A percentile compares a stretch with the other conserved stretches of the same genome.
phyloP scores from a whole-genome alignment of 2,329 filamentous ascomycete species.

The Xylaria sp. region DNA sequence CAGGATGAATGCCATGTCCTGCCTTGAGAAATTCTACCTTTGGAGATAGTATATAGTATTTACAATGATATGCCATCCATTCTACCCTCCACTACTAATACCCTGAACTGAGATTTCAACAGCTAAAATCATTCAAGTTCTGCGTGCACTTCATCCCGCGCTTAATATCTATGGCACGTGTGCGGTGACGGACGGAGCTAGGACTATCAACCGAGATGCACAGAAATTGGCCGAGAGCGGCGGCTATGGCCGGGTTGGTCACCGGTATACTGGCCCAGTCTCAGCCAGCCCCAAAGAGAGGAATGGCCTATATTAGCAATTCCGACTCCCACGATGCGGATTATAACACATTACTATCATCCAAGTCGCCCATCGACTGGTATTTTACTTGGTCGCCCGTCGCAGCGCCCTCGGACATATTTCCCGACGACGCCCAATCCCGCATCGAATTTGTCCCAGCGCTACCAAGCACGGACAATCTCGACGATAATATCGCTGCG shows the following conservation, averaged over 20 bases:
- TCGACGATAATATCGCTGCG: conserved; percentile 43
- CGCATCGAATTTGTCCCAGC: conserved; percentile 53
- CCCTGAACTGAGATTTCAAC: background rate
- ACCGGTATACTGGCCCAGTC: conserved; percentile 11
- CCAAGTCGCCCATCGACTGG: conserved; percentile 54
- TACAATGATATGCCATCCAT: background rate
- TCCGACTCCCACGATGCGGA: conserved; percentile 45
- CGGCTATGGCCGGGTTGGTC: conserved; percentile 1
- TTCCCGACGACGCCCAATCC: conserved; percentile 41
- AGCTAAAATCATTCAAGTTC: background rate
- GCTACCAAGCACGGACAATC: conserved; percentile 53
- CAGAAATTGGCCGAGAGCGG: background rate
- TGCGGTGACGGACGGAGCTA: background rate
- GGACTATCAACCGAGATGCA: background rate
- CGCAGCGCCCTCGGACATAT: conserved; percentile 41
- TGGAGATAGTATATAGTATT: background rate
- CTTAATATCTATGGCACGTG: background rate
- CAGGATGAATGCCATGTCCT: background rate
- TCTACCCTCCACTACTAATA: background rate
- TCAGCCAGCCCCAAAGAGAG: conserved; percentile 42
- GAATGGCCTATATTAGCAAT: conserved; percentile 45
- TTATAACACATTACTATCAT: conserved; percentile 51
- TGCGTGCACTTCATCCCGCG: background rate
- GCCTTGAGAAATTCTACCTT: background rate
- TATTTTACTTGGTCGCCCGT: conserved; percentile 58